phyloP scores from a whole-genome alignment of 192 early-diverging fungal species.

The Phycomyces blakesleeanus region DNA sequence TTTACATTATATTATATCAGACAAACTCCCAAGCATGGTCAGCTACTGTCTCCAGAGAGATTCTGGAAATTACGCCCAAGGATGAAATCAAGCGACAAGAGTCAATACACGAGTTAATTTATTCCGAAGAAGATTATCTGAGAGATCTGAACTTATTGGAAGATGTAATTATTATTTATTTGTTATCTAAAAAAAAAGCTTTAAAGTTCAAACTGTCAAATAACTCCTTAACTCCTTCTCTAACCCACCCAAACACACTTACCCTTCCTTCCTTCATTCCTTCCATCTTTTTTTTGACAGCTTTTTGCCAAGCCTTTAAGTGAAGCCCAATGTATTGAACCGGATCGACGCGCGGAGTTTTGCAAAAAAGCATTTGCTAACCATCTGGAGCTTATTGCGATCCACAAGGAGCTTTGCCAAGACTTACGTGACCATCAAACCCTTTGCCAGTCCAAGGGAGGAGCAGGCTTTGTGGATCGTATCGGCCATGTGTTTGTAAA shows the following conservation, averaged over 20 bases:
- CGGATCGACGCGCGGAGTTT: slow-evolving; percentile 36
- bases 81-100: slow-evolving; percentile 87
- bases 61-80: slow-evolving; percentile 61
- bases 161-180: slow-evolving; percentile 54
- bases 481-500: slow-evolving; percentile 80
- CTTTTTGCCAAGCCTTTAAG: slow-evolving; percentile 30
- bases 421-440: slow-evolving; percentile 53
- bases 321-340: slow-evolving; percentile 24
- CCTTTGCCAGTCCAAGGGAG: slow-evolving; percentile 17
- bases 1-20: too few species aligned
- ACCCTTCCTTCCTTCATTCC: not conserved
- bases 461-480: slow-evolving; percentile 56
- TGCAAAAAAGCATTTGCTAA: slow-evolving; percentile 72
- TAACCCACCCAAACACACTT: not conserved
- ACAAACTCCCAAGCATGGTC: slow-evolving; percentile 57
- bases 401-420: slow-evolving; percentile 53
- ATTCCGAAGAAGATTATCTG: slow-evolving; percentile 93
- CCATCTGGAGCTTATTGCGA: slow-evolving; percentile 53
- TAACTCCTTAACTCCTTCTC: too few species aligned
- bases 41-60: slow-evolving; percentile 65
- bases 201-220: too few species aligned
- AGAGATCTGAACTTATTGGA: slow-evolving; percentile 82
- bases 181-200: not conserved
- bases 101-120: slow-evolving; percentile 87
- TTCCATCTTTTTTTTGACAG: not conserved